Percentiles rank a stretch among this genome's conserved stretches.
These are phyloP conservation scores for Dioszegia hungarica DNA, from an alignment of 768 basidiomycete genomes.

Conservation along the genomic window DNA sequence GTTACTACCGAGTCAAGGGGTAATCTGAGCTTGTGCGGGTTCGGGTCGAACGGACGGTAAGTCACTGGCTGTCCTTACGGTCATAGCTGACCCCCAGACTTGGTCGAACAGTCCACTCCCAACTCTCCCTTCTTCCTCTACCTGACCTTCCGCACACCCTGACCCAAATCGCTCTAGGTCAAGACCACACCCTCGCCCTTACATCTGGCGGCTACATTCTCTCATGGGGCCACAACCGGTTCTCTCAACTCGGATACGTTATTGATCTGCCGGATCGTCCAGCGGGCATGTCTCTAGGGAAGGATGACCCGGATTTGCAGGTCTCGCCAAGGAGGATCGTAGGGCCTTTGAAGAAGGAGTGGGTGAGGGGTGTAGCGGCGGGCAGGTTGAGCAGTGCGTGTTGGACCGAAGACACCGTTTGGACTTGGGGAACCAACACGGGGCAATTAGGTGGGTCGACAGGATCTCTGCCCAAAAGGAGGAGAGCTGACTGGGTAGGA, in stretches of 20 bases:
- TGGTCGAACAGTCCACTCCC: slow-evolving; percentile 71
- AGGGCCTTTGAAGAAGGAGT: slow-evolving; percentile 70
- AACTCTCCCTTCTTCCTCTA: slow-evolving; percentile 65
- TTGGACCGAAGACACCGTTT: slow-evolving; percentile 61
- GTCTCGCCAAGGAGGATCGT: slow-evolving; percentile 66
- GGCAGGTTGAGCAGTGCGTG: slow-evolving; percentile 81
- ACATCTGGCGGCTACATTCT: slow-evolving; percentile 75
- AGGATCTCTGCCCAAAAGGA: background rate
- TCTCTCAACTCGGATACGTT: slow-evolving; percentile 79
- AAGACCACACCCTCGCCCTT: slow-evolving; percentile 88
- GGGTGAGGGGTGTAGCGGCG: slow-evolving; percentile 75
- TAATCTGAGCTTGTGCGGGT: slow-evolving; percentile 82
- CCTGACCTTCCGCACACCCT: slow-evolving; percentile 59
- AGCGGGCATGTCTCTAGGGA: slow-evolving; percentile 28
- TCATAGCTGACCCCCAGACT: slow-evolving; percentile 50
- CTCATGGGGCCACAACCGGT: slow-evolving; percentile 87
- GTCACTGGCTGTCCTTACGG: slow-evolving; percentile 25
- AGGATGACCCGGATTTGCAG: slow-evolving; percentile 72
- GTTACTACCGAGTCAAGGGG: slow-evolving; percentile 68
- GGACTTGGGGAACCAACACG: slow-evolving; percentile 79
- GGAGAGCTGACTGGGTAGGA: slow-evolving; percentile 52
- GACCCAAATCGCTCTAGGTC: slow-evolving; percentile 71
- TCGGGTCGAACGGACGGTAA: slow-evolving; percentile 78
- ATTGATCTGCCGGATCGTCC: slow-evolving; percentile 56
- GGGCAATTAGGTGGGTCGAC: slow-evolving; percentile 71